These are phyloP conservation scores for Beauveria varroae DNA, from an alignment of 2,329 filamentous ascomycete genomes.

Conservation along the genomic window DNA sequence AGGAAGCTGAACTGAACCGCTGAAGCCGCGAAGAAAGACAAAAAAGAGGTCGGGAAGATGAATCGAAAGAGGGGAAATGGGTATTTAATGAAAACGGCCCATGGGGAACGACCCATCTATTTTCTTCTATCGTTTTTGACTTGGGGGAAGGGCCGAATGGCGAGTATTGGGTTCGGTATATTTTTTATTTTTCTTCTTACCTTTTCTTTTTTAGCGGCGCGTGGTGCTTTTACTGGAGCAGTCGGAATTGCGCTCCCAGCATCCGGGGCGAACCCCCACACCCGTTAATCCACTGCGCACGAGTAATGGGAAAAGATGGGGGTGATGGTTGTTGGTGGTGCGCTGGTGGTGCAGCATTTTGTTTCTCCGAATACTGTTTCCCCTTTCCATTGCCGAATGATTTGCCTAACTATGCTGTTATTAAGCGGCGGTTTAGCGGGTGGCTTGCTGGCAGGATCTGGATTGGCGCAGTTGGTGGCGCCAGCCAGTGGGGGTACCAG, in stretches of 20 bases:
- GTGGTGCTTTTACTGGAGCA: not conserved
- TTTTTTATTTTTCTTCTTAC: not conserved
- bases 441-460: not conserved
- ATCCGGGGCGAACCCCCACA: constrained; percentile 1
- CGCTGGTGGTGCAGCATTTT: not conserved
- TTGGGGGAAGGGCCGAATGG: constrained; percentile 5
- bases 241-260: not conserved
- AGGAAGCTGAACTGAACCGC: too few species aligned
- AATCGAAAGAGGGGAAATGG: not conserved
- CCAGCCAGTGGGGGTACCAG: not conserved
- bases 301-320: constrained; percentile 6
- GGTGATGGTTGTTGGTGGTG: not conserved
- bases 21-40: not conserved
- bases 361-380: not conserved
- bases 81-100: not conserved
- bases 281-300: not conserved
- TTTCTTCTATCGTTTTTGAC: not conserved
- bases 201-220: not conserved
- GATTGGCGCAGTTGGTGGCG: not conserved
- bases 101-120: not conserved
- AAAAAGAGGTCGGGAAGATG: not conserved
- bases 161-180: not conserved
- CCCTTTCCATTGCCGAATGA: not conserved
- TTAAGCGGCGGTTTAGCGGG: not conserved
- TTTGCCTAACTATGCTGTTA: not conserved